Percentiles rank a stretch among this genome's conserved stretches.
These are phyloP conservation scores for Claviceps sp. DNA, from an alignment of 2,329 filamentous ascomycete genomes.

Conservation along the genomic window DNA sequence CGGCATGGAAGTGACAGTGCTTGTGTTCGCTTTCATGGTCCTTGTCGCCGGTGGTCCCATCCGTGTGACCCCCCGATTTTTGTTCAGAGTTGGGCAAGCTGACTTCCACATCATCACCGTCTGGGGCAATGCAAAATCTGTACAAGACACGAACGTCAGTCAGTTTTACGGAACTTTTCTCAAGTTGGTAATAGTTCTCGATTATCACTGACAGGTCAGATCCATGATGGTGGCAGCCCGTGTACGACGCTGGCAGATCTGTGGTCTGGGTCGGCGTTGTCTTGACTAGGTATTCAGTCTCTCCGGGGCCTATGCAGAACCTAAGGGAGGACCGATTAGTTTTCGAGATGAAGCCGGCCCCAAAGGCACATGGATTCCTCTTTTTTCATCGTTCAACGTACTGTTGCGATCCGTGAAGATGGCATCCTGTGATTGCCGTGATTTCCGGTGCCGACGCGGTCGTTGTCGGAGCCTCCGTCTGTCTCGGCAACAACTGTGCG, in stretches of 20 bases:
- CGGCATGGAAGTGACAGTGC: constrained; percentile 53
- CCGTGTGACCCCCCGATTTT: constrained; percentile 8
- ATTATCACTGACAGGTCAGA: constrained; percentile 31
- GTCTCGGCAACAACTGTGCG: constrained; percentile 15
- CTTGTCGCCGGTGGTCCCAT: constrained; percentile 1
- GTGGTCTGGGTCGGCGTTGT: constrained; percentile 39
- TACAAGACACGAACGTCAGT: background rate
- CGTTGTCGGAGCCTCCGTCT: constrained; percentile 18
- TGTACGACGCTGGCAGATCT: constrained; percentile 46
- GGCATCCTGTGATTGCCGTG: constrained; percentile 27
- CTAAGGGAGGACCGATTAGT: constrained; percentile 15
- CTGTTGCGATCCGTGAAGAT: constrained; percentile 27
- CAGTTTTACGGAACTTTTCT: background rate
- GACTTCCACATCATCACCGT: constrained; percentile 48
- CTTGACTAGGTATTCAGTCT: constrained; percentile 29
- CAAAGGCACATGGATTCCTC: no score
- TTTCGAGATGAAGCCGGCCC: background rate
- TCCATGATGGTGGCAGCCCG: constrained; percentile 51
- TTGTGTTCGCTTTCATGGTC: constrained; percentile 5
- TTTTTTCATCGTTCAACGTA: constrained; percentile 10
- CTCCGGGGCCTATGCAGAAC: constrained; percentile 28
- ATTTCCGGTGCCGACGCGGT: constrained; percentile 13
- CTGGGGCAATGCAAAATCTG: constrained; percentile 48
- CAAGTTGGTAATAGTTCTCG: background rate
- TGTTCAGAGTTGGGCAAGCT: constrained; percentile 18